These are phyloP conservation scores for Tetrahymena malaccensis DNA, from an alignment of 73 alveolate species.

Conservation along the genomic window DNA sequence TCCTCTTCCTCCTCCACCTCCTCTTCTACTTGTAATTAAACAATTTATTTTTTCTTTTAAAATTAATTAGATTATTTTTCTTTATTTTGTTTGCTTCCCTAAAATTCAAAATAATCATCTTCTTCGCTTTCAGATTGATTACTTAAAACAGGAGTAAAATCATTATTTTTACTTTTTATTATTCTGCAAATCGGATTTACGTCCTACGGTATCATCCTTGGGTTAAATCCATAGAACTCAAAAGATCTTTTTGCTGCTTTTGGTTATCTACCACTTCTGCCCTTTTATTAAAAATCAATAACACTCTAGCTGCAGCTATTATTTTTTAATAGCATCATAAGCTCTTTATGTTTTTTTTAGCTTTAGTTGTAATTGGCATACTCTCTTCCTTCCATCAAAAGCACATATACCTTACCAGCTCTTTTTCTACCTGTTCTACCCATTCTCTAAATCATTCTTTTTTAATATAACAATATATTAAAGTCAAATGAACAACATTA, in stretches of 20 bases:
- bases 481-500: background rate
- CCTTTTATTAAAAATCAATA: background rate
- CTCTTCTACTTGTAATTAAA: background rate
- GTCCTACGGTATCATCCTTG: background rate
- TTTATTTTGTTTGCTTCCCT: background rate
- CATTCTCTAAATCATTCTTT: slow-evolving; percentile 68
- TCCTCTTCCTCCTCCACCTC: background rate
- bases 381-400: slow-evolving; percentile 63
- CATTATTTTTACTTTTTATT: background rate
- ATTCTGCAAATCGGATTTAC: background rate
- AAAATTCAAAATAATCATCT: background rate
- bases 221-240: background rate
- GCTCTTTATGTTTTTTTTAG: background rate
- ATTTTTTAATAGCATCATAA: background rate
- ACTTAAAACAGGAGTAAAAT: background rate
- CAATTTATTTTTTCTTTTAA: background rate
- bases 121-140: background rate
- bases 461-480: too few species aligned
- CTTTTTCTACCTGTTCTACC: slow-evolving; percentile 85
- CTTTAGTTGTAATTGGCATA: slow-evolving; percentile 31
- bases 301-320: background rate
- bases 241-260: background rate
- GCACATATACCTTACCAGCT: slow-evolving; percentile 61
- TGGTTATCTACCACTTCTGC: background rate
- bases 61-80: background rate